phyloP scores from a whole-genome alignment of 2,329 filamentous ascomycete genomes.

The Diaporthe destruens region DNA sequence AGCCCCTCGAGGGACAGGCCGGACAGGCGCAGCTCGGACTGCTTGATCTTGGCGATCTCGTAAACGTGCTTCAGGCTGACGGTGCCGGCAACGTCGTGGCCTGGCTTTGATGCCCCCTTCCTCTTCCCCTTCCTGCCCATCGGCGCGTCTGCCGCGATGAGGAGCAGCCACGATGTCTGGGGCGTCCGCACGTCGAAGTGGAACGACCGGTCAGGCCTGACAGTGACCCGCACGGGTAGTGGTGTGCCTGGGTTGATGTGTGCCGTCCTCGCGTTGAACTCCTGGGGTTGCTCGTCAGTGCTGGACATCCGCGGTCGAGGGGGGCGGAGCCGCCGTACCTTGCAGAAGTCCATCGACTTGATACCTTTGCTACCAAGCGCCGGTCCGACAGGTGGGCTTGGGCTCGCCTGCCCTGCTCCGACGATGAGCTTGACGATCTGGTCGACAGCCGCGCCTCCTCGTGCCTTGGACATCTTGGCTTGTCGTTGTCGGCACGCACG shows the following conservation, averaged over 20 bases:
- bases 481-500: constrained; percentile 20
- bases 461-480: constrained; percentile 66
- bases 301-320: constrained; percentile 7
- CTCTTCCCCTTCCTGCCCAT: constrained; percentile 80
- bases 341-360: constrained; percentile 99
- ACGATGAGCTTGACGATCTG: constrained; percentile 98
- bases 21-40: constrained; percentile 79
- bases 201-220: constrained; percentile 94
- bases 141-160: constrained; percentile 84
- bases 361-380: constrained; percentile 97
- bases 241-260: constrained; percentile 87
- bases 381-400: constrained; percentile 95
- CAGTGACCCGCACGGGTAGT: constrained; percentile 89
- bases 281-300: constrained; percentile 64
- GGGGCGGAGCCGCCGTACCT: constrained; percentile 67
- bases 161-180: constrained; percentile 90
- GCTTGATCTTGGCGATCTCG: constrained; percentile 98
- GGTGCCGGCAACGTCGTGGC: constrained; percentile 82
- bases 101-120: constrained; percentile 81
- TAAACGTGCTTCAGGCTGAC: constrained; percentile 96
- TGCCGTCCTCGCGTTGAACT: constrained; percentile 95
- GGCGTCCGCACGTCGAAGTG: constrained; percentile 94
- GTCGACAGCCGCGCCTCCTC: constrained; percentile 61
- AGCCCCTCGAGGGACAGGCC: constrained; percentile 78
- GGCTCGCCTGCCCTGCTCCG: constrained; percentile 93